A percentile compares a stretch with the other conserved stretches of the same genome.
Conservation (phyloP, 495 filamentous ascomycete species). For the Acidiella bohemica region DNA sequence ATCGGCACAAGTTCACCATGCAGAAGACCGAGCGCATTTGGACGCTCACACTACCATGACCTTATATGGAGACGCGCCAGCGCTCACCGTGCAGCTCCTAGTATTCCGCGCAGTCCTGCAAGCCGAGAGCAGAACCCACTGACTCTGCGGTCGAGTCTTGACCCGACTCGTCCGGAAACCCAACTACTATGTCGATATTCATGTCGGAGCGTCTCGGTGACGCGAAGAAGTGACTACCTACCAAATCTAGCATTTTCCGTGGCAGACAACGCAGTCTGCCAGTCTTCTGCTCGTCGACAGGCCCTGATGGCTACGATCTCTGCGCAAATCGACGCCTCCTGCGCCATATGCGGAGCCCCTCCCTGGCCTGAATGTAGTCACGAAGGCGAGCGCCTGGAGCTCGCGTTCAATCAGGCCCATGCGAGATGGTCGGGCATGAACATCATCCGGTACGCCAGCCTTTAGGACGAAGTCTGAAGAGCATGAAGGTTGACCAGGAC, state of each 20-base stretch:
- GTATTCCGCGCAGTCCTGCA: constrained; percentile 6
- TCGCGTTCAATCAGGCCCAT: constrained; percentile 13
- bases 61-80: constrained; percentile 11
- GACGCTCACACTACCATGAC: too few relatives aligned
- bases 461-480: background rate
- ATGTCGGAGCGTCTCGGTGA: background rate
- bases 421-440: constrained; percentile 9
- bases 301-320: constrained; percentile 1
- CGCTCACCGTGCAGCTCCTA: constrained; percentile 2
- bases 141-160: background rate
- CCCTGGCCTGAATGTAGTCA: constrained; percentile 15
- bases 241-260: background rate
- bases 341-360: constrained; percentile 17
- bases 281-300: too few relatives aligned
- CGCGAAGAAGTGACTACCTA: background rate
- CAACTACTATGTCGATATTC: background rate
- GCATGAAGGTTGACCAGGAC: background rate
- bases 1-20: too few relatives aligned
- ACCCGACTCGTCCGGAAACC: background rate
- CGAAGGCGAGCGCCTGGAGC: constrained; percentile 12
- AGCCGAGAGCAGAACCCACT: background rate
- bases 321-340: constrained; percentile 10
- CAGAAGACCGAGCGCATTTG: too few relatives aligned
- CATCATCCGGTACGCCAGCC: constrained; percentile 4
- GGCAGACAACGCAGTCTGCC: background rate